Evolutionary conservation across 2,329 filamentous ascomycete species (phyloP), one percentile per base, ranked within the genome.

Genomic region (Arthroderma uncinatum): DNA sequence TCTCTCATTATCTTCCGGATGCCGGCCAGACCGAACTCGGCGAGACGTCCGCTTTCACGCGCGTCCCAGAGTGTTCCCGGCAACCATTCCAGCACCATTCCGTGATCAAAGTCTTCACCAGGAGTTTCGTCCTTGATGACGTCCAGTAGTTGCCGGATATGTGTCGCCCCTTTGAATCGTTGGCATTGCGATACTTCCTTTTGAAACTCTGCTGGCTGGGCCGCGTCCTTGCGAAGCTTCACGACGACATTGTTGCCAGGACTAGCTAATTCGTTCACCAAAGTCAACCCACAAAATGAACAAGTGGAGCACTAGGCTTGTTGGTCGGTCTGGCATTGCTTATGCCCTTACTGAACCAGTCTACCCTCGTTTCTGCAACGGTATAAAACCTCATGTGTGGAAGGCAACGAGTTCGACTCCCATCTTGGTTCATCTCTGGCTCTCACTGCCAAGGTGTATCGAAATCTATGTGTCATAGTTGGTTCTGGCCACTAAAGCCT

Each of bases 1-100:
- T 56, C 55, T 53, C 16, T 53, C 50, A 56, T 56, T 21, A 52
- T 56, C 44, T 52, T 56, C 33, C 55, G 55, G 37, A 52, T 52
- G 19, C 33, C 55, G 52, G 40, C 14, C n/a, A 56, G 30, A 50
- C 40, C 54, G 50, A 44, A 28, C 25, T 8, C 21, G 16, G 23
- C 12, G 12, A 53, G 30, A 6, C 19, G 44, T 25, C 44, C 44
- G 8, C 8, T 53, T 21, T 53, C 50, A 16, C 50, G 50, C 8
- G n/a, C 50, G 12, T 53, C 50, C 50, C 30, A 53, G 2, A 53
- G 50, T 8, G 50, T 53, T 30, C 34, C 30, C 1, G 50, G 50
- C 8, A 53, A 53, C 50, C 30, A 53, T 36, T 53, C 50, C 30
- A 53, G 16, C 50, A 53, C 50, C 50, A 53, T 53, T 2, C 14